These are phyloP conservation scores for Lipomyces yamanashiensis DNA, from an alignment of 805 yeast genomes.

Conservation along the genomic window DNA sequence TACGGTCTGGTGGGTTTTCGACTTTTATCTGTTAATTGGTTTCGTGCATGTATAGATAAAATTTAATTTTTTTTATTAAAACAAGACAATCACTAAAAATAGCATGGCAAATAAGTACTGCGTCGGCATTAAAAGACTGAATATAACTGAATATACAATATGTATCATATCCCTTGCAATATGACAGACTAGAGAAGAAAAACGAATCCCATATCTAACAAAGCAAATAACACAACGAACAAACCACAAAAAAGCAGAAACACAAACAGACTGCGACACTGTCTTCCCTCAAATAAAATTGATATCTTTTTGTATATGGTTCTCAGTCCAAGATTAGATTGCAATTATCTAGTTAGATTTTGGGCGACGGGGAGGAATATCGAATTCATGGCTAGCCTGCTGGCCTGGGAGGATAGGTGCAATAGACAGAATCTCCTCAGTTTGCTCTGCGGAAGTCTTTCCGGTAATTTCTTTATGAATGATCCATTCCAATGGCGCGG, in stretches of 20 bases:
- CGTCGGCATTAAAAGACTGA: neutral
- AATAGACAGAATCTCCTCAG: slow-evolving; percentile 60
- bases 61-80: neutral
- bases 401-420: slow-evolving; percentile 89
- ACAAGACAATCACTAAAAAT: neutral
- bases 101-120: neutral
- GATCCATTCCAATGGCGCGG: slow-evolving; percentile 58
- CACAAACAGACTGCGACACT: neutral
- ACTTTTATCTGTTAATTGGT: neutral
- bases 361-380: slow-evolving; percentile 32
- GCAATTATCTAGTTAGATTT: neutral
- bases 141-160: slow-evolving; percentile 4
- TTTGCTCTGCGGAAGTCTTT: slow-evolving; percentile 59
- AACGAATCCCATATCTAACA: slow-evolving; percentile 5
- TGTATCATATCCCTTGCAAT: slow-evolving; percentile 3
- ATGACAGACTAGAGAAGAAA: slow-evolving; percentile 6
- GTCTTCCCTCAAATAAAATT: neutral
- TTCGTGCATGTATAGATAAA: slow-evolving; percentile 5
- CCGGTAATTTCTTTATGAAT: slow-evolving; percentile 66
- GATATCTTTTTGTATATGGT: neutral
- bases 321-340: neutral
- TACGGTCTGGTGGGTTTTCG: neutral
- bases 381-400: slow-evolving; percentile 23
- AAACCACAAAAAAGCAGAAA: neutral
- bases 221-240: neutral